Evolutionary conservation across 345 rosid species (phyloP), one percentile per base, ranked within the genome.

Genomic region (Bruguiera gymnorhiza): DNA sequence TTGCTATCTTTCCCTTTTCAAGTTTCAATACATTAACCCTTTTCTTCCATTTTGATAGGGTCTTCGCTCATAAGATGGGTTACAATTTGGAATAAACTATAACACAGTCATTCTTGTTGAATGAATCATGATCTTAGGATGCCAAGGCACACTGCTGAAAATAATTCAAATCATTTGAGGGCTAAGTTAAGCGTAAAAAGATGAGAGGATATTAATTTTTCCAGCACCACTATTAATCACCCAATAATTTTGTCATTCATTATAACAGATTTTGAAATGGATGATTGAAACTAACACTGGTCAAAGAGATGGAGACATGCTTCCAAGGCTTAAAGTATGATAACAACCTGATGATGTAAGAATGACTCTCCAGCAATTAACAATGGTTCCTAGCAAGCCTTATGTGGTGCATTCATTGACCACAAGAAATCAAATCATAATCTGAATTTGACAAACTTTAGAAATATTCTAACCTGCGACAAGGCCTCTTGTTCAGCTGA

Each of bases 401-500:
- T 57, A 43, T 26, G 23, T 43, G 48, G 53, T 50, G 32, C 57
- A 63, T 63, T 27, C 37, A 58, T 30, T 21, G 3, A 32, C 6
- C 31, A 9, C 62, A 24, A 56, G 4, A 30, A 20, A 34, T 27
- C 27, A 70, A 61, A 62, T 66, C 4, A 54, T 27, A 18, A 58
- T 37, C 36, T 24, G 66, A 60, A 31, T 32, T 54, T 32, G 11
- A 29, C 56, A 34, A 54, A 6, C 34, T 60, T 29, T 7, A 64
- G 36, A 69, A 62, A 67, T 50, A 55, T 46, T 6, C 76, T 68
- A 69, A 96, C 99, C 98, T 87, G 88, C 70, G 99, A 96, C 76
- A 86, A 68, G 60, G 97, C 98, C 82, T 96, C 99, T 83, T 92
- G 83, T 75, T 96, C 99, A 30, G 97, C 94, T 24, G 93, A 92